Base-by-base conservation (phyloP, 2,329 filamentous ascomycete species). In the Epichloe aotearoae region DNA sequence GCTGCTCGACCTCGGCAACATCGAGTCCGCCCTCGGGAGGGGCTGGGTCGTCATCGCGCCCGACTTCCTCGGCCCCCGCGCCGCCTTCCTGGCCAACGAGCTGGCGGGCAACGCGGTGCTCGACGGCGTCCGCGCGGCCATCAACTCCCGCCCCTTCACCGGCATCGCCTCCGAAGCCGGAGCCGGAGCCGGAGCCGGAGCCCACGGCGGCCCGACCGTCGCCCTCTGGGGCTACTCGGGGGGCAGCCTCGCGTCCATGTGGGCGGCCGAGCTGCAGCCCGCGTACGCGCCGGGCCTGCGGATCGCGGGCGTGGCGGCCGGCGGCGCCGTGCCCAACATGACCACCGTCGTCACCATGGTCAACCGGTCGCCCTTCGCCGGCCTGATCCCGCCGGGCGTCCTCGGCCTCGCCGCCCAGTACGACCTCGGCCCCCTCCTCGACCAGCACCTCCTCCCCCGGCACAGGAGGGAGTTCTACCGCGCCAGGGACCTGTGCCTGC, bases 1-100 rank as follows among this genome's bases (percentile, higher is more conserved):
- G 11, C 52, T 59, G 48, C 15, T 47, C 3, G 57, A 63, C 50
- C 20, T 61, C 3, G 47, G 60, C 5, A 53, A 61, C 5, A 48
- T 59, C 7, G 52, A 60, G 33, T 52, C 49, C 0, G 56, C 55
- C 8, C 66, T 77, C 1, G 60, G 62, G 4, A 49, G 64, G 55
- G 73, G 73, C 8, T 76, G 72, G 72, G 62, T 70, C 20, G 69
- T 77, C 33, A 70, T 67, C 12, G 60, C 71, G 64, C 72, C 74
- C 0, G 75, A 77, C 55, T 67, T 67, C 50, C 64, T 73, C 49
- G 71, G 71, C 0, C 69, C 69, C 2, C 59, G 60, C 14, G 71
- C 69, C 1, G 65, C 70, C 2, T 76, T 71, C 55, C 57, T 65
- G 0, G 67, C 68, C 12, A 69, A 69, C 44, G 59, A 61, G 7